Percentiles rank a stretch among this genome's conserved stretches.
Evolutionary conservation across 2,329 filamentous ascomycete genomes (phyloP).

Genomic region (Nothomitra cinnamomea): DNA sequence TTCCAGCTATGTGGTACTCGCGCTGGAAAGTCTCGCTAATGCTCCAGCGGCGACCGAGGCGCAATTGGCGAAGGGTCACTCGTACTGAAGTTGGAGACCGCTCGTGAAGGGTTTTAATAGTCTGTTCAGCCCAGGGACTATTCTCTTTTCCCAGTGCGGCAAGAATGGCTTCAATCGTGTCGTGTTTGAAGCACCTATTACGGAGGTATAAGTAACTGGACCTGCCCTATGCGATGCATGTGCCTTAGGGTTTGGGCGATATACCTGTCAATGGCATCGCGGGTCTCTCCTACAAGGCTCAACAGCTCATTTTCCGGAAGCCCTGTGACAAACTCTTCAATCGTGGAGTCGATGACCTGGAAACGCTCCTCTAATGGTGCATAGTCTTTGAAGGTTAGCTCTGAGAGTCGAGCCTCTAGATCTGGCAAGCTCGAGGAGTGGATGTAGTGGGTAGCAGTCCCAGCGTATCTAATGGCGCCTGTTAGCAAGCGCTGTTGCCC

Average conservation of each 20-base stretch:
- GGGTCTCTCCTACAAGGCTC: slow-evolving; percentile 48
- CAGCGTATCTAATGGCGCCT: slow-evolving; percentile 40
- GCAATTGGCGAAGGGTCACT: slow-evolving; percentile 73
- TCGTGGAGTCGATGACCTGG: slow-evolving; percentile 62
- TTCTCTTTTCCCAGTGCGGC: slow-evolving; percentile 42
- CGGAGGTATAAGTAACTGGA: neutral
- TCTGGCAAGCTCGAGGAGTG: slow-evolving; percentile 73
- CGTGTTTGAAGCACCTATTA: slow-evolving; percentile 44
- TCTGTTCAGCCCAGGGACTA: slow-evolving; percentile 61
- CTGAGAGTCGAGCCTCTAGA: slow-evolving; percentile 70
- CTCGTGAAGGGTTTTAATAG: slow-evolving; percentile 53
- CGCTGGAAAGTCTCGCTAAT: slow-evolving; percentile 73
- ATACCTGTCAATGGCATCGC: slow-evolving; percentile 62
- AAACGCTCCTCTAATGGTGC: slow-evolving; percentile 45
- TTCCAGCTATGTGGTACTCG: slow-evolving; percentile 67
- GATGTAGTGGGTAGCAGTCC: slow-evolving; percentile 89
- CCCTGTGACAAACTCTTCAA: slow-evolving; percentile 81
- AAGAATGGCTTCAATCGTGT: slow-evolving; percentile 54
- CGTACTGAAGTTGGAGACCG: slow-evolving; percentile 77
- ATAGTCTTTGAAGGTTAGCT: slow-evolving; percentile 75
- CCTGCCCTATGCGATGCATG: slow-evolving; percentile 10
- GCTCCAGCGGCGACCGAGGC: slow-evolving; percentile 54
- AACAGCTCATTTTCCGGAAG: slow-evolving; percentile 61
- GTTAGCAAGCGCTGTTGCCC: neutral
- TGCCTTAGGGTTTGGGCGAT: slow-evolving; percentile 10